Base-by-base conservation (phyloP, 768 basidiomycete species). In the Amanita jacksonii region DNA sequence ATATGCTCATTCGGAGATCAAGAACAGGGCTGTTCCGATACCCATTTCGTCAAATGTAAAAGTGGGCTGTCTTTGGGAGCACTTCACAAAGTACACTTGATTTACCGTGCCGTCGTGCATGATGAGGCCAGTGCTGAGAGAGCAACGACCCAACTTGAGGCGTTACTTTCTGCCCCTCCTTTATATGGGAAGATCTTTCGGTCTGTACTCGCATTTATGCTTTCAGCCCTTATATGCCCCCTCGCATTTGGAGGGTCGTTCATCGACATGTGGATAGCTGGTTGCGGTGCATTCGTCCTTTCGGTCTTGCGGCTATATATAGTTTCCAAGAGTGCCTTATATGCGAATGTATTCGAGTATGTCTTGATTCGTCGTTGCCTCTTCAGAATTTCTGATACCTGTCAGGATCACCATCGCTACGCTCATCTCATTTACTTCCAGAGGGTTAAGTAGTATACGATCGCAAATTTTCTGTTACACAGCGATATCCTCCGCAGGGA, bases 291-390 rank as follows among this genome's bases (percentile, higher is more conserved):
- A 0, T 76, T 81, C 35, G 55, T 83, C 38, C 64, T 92, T 38
- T 73, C 74, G 37, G 70, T 75, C 54, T 69, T 92, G 48, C 86
- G 90, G 52, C 74, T 88, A 23, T 70, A 67, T 41, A 77, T 87
- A 12, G 87, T 85, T 12, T 67, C 74, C 32, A 85, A 82, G 61
- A 88, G 81, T 54, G 69, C 80, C 0, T 68, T 91, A 57, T 91
- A 90, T 57, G 85, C 87, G 37, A 91, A 89, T 54, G 87, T 93
- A 41, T 93, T 91, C 51, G 91, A 94, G 91, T 91, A 55, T 60
- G 83, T 38, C 32, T n/a, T n/a, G n/a, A 43, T 25, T 19, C 23
- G 43, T 42, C 30, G 24, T 18, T 46, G 41, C 27, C 22, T 20
- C 24, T 31, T 23, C 9, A 15, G 43, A 13, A 2, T 31, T 5